phyloP scores from a whole-genome alignment of 1,284 basidiomycete genomes.

The Porogramme epimiltina region DNA sequence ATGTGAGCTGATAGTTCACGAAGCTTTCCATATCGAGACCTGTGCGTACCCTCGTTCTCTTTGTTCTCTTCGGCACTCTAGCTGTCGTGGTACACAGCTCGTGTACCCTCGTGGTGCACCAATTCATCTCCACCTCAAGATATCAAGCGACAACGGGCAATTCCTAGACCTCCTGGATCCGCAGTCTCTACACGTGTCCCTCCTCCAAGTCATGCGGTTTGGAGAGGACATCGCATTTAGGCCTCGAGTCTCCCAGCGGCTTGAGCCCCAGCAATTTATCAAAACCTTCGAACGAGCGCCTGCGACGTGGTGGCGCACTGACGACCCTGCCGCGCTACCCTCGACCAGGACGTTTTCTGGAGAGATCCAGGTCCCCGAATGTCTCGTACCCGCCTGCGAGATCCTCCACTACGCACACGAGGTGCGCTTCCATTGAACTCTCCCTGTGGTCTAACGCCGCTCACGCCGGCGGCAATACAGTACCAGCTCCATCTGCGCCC shows the following conservation, averaged over 20 bases:
- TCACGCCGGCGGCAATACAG: constrained; percentile 4
- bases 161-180: constrained; percentile 23
- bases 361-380: constrained; percentile 19
- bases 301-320: constrained; percentile 22
- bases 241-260: constrained; percentile 12
- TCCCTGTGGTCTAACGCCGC: background rate
- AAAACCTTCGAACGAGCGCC: constrained; percentile 11
- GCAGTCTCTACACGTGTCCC: constrained; percentile 11
- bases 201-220: constrained; percentile 22
- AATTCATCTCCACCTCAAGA: constrained; percentile 18
- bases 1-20: background rate
- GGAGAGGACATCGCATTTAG: constrained; percentile 3
- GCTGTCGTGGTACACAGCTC: constrained; percentile 10
- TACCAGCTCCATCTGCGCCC: constrained; percentile 20
- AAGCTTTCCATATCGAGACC: constrained; percentile 28
- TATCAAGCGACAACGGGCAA: constrained; percentile 20
- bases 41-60: constrained; percentile 11
- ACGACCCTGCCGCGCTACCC: background rate
- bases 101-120: constrained; percentile 26
- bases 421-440: constrained; percentile 7
- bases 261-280: constrained; percentile 5
- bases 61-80: background rate
- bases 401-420: constrained; percentile 25
- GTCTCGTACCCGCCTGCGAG: constrained; percentile 19
- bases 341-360: constrained; percentile 15